Base-by-base conservation (phyloP, 1,284 basidiomycete species). In the Sphagnurus paluster region DNA sequence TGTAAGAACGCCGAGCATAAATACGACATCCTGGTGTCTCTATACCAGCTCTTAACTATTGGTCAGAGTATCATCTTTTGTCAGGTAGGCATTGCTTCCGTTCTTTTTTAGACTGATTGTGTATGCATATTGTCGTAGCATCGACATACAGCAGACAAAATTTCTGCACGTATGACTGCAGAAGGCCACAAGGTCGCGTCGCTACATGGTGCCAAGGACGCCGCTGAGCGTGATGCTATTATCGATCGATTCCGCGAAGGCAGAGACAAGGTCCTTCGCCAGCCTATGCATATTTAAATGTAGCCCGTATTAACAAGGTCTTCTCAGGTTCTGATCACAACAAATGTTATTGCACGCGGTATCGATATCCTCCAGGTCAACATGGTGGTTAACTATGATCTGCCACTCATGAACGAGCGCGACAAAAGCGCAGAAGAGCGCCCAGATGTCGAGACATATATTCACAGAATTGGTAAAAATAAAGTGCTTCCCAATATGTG, bases 331-430 rank as follows among this genome's bases (percentile, higher is more conserved):
- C 74, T 99, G 54, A 99, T 99, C 65, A 98, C 97, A 43, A 99
- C 97, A 44, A 99, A 99, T 68, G 97, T 99, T 58, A 90, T 99
- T 56, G 94, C 97, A 7, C 86, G 97, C 28, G 97, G 97, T 37
- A 99, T 99, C 73, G 97, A 99, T 64, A 98, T 99, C 60, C 79
- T 93, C 55, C 96, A 98, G 74, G 97, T 99, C 55, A 99, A 98
- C 74, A 94, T 98, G 91, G 93, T 97, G 16, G 90, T 96, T 63
- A 98, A 99, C 73, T 99, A 99, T 65, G 97, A 99, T 67, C 80
- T 99, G 42, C 97, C 97, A 0, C 75, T 92, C 56, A 79, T 92
- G 71, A 83, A 80, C 59, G 85, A 89, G 59, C 78, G 83, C 13
- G 74, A 75, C 44, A 72, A 72, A 54, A 56, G 61, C 2, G 61